Conservation (phyloP, 345 rosid genomes). For the Anacardium occidentale region DNA sequence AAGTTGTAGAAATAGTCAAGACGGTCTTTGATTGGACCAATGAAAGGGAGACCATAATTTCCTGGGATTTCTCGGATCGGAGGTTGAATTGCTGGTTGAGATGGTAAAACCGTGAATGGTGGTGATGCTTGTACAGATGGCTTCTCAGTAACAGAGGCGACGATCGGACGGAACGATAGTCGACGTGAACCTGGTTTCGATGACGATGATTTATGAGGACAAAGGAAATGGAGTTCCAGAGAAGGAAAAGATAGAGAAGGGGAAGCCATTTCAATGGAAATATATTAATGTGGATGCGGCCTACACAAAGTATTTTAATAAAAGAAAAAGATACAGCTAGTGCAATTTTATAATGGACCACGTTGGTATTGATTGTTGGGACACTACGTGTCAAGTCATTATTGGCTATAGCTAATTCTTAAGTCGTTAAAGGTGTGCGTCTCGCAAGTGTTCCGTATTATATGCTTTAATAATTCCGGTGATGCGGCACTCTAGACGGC, state of each 20-base stretch:
- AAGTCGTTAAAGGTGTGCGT: no score
- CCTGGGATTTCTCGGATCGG: slow-evolving; percentile 74
- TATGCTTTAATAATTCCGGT: no score
- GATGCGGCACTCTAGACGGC: no score
- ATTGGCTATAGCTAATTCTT: no score
- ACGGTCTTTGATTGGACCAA: slow-evolving; percentile 84
- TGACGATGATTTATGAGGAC: background rate
- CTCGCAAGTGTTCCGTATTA: no score
- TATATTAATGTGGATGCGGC: background rate
- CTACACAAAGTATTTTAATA: background rate
- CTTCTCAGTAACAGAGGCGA: slow-evolving; percentile 43
- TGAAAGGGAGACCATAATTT: slow-evolving; percentile 58
- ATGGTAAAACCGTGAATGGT: background rate
- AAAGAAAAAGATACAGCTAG: no score
- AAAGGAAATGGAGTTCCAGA: slow-evolving; percentile 18
- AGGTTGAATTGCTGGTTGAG: slow-evolving; percentile 30
- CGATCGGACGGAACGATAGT: slow-evolving; percentile 25
- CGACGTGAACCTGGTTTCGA: slow-evolving; percentile 11
- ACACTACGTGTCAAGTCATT: background rate
- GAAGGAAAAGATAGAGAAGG: slow-evolving; percentile 31
- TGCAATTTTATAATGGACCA: background rate
- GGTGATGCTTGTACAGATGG: slow-evolving; percentile 14
- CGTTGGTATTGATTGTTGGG: background rate
- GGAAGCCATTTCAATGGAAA: slow-evolving; percentile 30
- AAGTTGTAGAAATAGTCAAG: slow-evolving; percentile 68